Evolutionary conservation across 2,329 filamentous ascomycete species (phyloP), one percentile per base, ranked within the genome.

Genomic region (Escovopsis sp.): DNA sequence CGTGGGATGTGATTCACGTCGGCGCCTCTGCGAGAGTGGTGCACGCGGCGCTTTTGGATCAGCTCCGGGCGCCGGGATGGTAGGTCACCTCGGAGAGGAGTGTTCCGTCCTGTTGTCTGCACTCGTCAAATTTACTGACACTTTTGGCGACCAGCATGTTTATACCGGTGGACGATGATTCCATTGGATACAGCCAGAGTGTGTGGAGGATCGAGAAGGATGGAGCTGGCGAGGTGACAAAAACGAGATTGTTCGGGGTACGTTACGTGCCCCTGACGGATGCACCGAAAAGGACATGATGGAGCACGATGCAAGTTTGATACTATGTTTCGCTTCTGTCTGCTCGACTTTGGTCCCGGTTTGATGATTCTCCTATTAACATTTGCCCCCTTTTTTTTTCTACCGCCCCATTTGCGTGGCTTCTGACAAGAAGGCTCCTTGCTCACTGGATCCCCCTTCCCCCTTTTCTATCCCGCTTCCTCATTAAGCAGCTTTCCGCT

Each of bases 1-100:
- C 77, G 0, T 98, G 89, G 70, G 86, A 96, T 68, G 88, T 84
- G 2, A 96, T 98, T 45, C 91, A 96, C 57, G 91, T 96, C 3
- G 91, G 91, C 0, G 91, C 91, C 1, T 84, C 86, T 7, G 89
- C 89, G 0, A 72, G 65, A 20, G 72, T 77, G 54, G 63, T 94
- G 42, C 88, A 94, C 57, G 56, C 72, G 14, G 72, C 74, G 45
- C 62, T 96, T 49, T 62, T 94, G 37, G 72, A 79, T 27, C 91
- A 96, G 65, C 64, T 98, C 50, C 77, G 76, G 48, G 65, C 72
- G 3, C 89, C 89, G 0, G 91, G 91, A 0, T 70, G 79, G 65
- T 72, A 45, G 52, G 64, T 53, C 20, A 4, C 20, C 20, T 20
- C 6, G 20, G 20, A 4, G 20, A 20, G 20, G 20, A 20, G 20